phyloP scores from a whole-genome alignment of 208 protist species.

The Perkinsela sp. region DNA sequence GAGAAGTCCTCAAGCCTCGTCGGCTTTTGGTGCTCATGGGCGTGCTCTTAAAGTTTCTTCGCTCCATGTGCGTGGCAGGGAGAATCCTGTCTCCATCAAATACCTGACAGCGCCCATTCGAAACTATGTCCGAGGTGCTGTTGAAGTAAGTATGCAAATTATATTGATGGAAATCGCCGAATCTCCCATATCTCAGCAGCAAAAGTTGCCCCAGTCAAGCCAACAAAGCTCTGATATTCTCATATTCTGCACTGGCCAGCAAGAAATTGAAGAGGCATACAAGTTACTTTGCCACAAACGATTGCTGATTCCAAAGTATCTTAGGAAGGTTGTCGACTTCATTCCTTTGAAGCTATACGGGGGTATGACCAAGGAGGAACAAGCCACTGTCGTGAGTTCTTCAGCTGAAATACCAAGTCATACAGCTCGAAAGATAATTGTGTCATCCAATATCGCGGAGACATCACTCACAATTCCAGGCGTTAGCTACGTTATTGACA shows the following conservation, averaged over 20 bases:
- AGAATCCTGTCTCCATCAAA: neutral
- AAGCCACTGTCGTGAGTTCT: neutral
- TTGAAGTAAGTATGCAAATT: conserved; percentile 17
- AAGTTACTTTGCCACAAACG: conserved; percentile 16
- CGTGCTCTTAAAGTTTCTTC: neutral
- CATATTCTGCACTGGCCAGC: conserved; percentile 90
- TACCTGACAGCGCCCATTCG: neutral
- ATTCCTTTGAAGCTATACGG: neutral
- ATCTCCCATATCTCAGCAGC: conserved; percentile 3
- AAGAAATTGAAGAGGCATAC: conserved; percentile 81
- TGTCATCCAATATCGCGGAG: conserved; percentile 97
- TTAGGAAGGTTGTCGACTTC: neutral
- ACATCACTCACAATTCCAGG: conserved; percentile 96
- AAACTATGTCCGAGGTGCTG: neutral
- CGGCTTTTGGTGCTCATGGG: neutral
- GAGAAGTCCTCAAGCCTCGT: conserved; percentile 12
- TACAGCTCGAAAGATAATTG: conserved; percentile 59
- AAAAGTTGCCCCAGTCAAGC: neutral
- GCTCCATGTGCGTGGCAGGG: neutral
- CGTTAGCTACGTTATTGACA: conserved; percentile 93
- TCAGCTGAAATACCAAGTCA: too few relatives aligned
- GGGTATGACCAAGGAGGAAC: neutral
- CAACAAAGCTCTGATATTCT: conserved; percentile 69
- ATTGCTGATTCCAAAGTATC: neutral
- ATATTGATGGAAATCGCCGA: conserved; percentile 21